These are phyloP conservation scores for Spathaspora hagerdaliae DNA, from an alignment of 805 yeast genomes.

Conservation along the genomic window DNA sequence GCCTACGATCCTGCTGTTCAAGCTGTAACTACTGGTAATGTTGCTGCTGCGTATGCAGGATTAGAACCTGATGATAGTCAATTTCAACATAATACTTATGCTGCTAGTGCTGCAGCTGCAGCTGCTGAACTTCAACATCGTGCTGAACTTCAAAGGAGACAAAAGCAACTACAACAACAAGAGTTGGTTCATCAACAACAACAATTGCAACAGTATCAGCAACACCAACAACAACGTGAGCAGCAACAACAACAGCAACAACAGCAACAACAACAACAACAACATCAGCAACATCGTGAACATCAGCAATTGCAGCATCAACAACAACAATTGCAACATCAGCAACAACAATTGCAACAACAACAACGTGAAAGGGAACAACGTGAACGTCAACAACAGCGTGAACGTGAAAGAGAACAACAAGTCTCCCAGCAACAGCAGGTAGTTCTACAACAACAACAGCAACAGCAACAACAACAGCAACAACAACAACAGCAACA, in stretches of 20 bases:
- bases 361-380: background rate
- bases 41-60: slow-evolving; percentile 7
- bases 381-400: slow-evolving; percentile 3
- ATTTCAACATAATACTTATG: slow-evolving; percentile 8
- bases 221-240: slow-evolving; percentile 12
- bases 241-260: slow-evolving; percentile 11
- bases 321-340: slow-evolving; percentile 8
- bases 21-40: slow-evolving; percentile 16
- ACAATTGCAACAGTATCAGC: slow-evolving; percentile 9
- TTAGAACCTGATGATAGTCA: slow-evolving; percentile 2
- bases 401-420: slow-evolving; percentile 2
- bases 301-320: slow-evolving; percentile 3
- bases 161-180: slow-evolving; percentile 15
- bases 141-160: slow-evolving; percentile 13
- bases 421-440: slow-evolving; percentile 5
- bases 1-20: slow-evolving; percentile 6
- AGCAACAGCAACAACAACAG: slow-evolving; percentile 1
- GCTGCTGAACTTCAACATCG: slow-evolving; percentile 18
- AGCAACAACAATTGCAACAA: slow-evolving; percentile 1
- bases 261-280: slow-evolving; percentile 9
- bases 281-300: slow-evolving; percentile 7
- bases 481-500: slow-evolving; percentile 3
- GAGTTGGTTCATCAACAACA: slow-evolving; percentile 12
- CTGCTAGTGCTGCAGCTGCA: slow-evolving; percentile 12
- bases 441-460: slow-evolving; percentile 1